These are phyloP conservation scores for Amanita polypyramis DNA, from an alignment of 768 basidiomycete genomes.

Conservation along the genomic window DNA sequence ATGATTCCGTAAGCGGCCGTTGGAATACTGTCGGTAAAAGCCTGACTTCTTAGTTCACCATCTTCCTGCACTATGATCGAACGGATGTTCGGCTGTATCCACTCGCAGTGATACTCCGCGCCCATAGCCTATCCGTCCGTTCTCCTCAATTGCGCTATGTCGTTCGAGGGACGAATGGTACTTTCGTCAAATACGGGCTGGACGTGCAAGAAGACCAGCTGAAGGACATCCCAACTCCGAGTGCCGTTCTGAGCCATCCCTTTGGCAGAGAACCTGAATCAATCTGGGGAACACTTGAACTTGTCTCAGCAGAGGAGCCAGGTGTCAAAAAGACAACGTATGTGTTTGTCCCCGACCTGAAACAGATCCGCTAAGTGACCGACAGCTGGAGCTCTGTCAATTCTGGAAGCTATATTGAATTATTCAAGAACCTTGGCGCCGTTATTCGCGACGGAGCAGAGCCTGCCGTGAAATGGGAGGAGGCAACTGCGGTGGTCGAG, in stretches of 20 bases:
- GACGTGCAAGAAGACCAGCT: constrained; percentile 77
- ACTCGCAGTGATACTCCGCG: constrained; percentile 57
- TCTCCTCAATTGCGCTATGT: constrained; percentile 60
- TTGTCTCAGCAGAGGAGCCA: constrained; percentile 35
- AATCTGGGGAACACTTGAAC: constrained; percentile 55
- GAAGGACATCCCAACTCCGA: constrained; percentile 39
- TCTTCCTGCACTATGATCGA: constrained; percentile 39
- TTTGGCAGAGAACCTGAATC: constrained; percentile 57
- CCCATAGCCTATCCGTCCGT: constrained; percentile 58
- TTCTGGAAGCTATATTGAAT: constrained; percentile 44
- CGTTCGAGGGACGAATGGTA: constrained; percentile 62
- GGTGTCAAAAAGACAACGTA: constrained; percentile 28
- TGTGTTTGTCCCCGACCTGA: neutral
- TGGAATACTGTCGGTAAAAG: neutral
- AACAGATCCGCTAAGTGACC: constrained; percentile 8
- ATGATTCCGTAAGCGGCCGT: constrained; percentile 47
- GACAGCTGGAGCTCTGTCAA: constrained; percentile 54
- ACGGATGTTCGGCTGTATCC: constrained; percentile 34
- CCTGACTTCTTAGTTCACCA: constrained; percentile 31
- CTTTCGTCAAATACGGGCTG: constrained; percentile 65
- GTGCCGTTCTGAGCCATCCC: constrained; percentile 28
- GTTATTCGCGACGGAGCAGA: constrained; percentile 46
- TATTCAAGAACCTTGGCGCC: constrained; percentile 58
- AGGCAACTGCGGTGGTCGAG: constrained; percentile 62
- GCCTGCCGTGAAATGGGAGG: constrained; percentile 60